Evolutionary conservation across 116 monocot genomes (phyloP), one percentile per base, ranked within the genome.

Genomic region (Phalaenopsis hybrid): DNA sequence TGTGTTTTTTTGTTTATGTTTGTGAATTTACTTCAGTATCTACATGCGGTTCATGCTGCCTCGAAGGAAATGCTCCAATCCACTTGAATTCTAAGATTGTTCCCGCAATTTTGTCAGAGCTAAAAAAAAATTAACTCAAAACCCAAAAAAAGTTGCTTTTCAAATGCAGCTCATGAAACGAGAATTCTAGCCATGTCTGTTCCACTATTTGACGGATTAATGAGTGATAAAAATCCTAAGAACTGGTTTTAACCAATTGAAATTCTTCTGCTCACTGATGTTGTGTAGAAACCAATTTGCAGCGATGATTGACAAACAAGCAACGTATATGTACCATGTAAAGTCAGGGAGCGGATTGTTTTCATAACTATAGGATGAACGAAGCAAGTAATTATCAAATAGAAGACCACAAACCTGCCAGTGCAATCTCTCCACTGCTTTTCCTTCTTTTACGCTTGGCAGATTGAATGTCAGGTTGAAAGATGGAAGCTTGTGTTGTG

Each of bases 361-460:
- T 12, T 72, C 0, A 4, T 37, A 34, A 70, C 2, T 15, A 72
- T 72, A 13, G 37, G 37, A 16, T 34, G 41, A 41, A 72, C 72
- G 41, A 37, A 72, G 16, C 41, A 72, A 5, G 0, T 13, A 16
- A 37, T 34, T 37, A 72, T 37, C 41, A 72, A 72, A 72, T 37
- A 41, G 72, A 45, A 77, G 11, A 5, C 17, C 16, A 34, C 11
- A 75, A 78, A 89, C 89, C 89, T 82, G 80, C 31, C 57, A 79
- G 41, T 76, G 75, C 31, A 80, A 49, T 55, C 44, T 89, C 85
- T 81, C 83, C 85, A 65, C 51, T 80, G 51, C 18, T 84, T 88
- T 63, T 86, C 57, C 81, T 92, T 82, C 89, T 78, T 80, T 88
- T 95, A 18, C 57, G 73, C 8, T 49, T 33, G 74, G 79, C 44